Percentiles rank a stretch among this genome's conserved stretches.
Evolutionary conservation across 169 alveolate genomes (phyloP).

Genomic region (Plasmodium gaboni): DNA sequence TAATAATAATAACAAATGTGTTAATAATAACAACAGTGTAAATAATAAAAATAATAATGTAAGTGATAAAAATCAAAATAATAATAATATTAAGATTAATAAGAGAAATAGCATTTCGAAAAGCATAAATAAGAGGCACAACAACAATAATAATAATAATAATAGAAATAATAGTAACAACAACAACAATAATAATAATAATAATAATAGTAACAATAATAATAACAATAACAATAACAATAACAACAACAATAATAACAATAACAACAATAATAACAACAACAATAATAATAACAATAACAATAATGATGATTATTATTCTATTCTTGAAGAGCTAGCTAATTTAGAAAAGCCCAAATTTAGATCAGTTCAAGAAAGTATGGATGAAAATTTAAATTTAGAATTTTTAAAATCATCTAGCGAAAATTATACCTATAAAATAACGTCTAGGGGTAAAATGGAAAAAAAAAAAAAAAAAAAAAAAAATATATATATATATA

Average conservation of each 20-base stretch:
- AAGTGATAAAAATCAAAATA: neutral
- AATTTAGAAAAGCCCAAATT: constrained; percentile 46
- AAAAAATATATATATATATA: too few species aligned
- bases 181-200: constrained; percentile 14
- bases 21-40: neutral
- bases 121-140: neutral
- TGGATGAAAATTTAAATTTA: constrained; percentile 70
- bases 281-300: neutral
- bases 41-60: neutral
- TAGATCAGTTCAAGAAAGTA: constrained; percentile 62
- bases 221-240: neutral
- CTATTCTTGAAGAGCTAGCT: constrained; percentile 50
- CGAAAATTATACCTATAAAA: constrained; percentile 63
- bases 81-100: too few species aligned
- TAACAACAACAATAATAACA: too few species aligned
- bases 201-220: neutral
- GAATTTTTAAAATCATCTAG: constrained; percentile 63
- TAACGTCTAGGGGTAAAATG: constrained; percentile 66
- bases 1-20: neutral
- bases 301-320: constrained; percentile 34
- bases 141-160: neutral
- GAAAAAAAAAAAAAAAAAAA: too few species aligned
- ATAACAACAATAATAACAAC: neutral
- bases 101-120: too few species aligned
- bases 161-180: neutral